These are phyloP conservation scores for Tothia fuscella DNA, from an alignment of 2,329 filamentous ascomycete species.

Conservation along the genomic window DNA sequence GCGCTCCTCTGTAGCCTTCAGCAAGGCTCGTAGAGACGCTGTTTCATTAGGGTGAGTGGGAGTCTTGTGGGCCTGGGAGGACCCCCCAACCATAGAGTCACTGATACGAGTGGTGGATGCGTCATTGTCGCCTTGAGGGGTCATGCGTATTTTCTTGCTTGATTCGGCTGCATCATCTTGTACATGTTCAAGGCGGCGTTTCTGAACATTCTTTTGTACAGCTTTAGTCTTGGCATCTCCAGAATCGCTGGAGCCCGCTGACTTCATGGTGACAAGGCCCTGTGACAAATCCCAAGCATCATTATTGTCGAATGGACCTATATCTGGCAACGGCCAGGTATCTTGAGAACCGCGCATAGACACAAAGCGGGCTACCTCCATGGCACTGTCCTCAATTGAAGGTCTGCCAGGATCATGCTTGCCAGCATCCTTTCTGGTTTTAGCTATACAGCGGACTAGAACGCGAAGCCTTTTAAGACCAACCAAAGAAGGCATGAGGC, in stretches of 20 bases:
- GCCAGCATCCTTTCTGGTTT: constrained; percentile 4
- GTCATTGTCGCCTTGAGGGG: constrained; percentile 7
- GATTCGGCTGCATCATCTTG: constrained; percentile 4
- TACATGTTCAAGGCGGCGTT: background rate
- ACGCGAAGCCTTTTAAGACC: constrained; percentile 3
- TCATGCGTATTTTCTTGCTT: constrained; percentile 9
- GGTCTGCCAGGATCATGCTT: background rate
- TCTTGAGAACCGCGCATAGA: background rate
- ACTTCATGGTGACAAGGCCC: constrained; percentile 6
- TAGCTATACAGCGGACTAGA: constrained; percentile 7
- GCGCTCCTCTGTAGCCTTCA: constrained; percentile 5
- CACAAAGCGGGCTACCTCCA: constrained; percentile 9
- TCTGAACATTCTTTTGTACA: background rate
- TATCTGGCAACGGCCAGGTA: constrained; percentile 7
- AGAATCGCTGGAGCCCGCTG: constrained; percentile 6
- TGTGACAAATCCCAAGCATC: constrained; percentile 9
- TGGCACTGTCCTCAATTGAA: constrained; percentile 4
- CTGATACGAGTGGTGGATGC: constrained; percentile 6
- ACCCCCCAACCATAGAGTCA: background rate
- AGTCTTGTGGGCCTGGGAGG: constrained; percentile 2
- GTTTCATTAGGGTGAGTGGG: constrained; percentile 3
- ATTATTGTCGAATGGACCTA: constrained; percentile 8
- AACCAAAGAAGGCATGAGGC: background rate
- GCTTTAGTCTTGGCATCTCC: constrained; percentile 7
- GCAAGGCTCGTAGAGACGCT: background rate